Evolutionary conservation across 2,329 filamentous ascomycete species (phyloP).

Genomic region (Fusarium duplospermum): DNA sequence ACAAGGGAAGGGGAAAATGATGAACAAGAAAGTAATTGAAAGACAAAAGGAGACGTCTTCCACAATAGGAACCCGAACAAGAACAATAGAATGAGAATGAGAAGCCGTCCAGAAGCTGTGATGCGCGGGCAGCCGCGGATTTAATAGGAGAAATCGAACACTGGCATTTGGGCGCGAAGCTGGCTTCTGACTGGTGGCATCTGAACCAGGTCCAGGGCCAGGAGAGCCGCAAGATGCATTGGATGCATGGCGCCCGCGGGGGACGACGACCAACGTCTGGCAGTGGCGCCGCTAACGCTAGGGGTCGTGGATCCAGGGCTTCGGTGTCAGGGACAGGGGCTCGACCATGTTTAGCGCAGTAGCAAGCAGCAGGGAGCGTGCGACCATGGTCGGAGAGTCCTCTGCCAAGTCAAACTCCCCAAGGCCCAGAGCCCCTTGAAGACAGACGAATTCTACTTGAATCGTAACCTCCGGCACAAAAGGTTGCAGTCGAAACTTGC

Average conservation of each 20-base stretch:
- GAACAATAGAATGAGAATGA: constrained; percentile 42
- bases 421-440: constrained; percentile 20
- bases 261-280: constrained; percentile 28
- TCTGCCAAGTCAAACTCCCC: constrained; percentile 43
- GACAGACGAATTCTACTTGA: neutral
- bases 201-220: constrained; percentile 39
- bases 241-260: constrained; percentile 27
- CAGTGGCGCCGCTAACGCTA: constrained; percentile 23
- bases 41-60: constrained; percentile 42
- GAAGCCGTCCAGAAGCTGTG: constrained; percentile 35
- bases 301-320: constrained; percentile 37
- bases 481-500: neutral
- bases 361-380: constrained; percentile 17
- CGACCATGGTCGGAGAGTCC: constrained; percentile 33
- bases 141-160: constrained; percentile 45
- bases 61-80: constrained; percentile 39
- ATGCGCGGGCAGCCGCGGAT: constrained; percentile 33
- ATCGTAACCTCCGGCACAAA: neutral
- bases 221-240: constrained; percentile 46
- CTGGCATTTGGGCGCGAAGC: constrained; percentile 26
- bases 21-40: constrained; percentile 39
- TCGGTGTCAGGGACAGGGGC: constrained; percentile 33
- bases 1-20: constrained; percentile 30
- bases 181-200: constrained; percentile 38
- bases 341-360: constrained; percentile 34